Base-by-base conservation (phyloP, 257 asterid genomes). In the Agastache rugosa region DNA sequence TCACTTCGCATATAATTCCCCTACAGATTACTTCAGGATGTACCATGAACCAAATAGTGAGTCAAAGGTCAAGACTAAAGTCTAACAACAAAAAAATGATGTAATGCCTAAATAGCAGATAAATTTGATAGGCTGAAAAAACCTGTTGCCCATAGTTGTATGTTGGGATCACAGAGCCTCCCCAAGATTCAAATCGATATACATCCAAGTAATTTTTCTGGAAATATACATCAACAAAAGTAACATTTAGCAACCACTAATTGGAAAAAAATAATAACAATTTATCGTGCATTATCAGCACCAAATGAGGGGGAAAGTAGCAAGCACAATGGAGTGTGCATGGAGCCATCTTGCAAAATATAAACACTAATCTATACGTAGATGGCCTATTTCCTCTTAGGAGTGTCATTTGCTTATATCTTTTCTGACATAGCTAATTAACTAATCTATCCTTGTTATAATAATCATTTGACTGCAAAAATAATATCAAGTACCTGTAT, bases 151-250 rank as follows among this genome's bases (percentile, higher is more conserved):
- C 93, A 41, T 56, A 69, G 77, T 72, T 80, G 86, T 92, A 94
- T 16, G 90, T 77, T 14, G 99, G 99, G 79, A 94, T 90, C 84
- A 94, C 56, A 23, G 96, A 90, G 80, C 90, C 97, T 64, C 98
- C 97, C 99, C 99, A 94, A 72, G 95, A 76, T 81, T 94, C 99
- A 85, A 84, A 94, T 23, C 86, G 83, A 82, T 94, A 94, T 23
- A 94, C 89, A 66, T 94, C 99, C 90, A 94, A 76, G 89, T 94
- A 94, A 83, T 94, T 94, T 89, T 89, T 94, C 99, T 94, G 93
- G 75, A 60, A 73, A 66, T 50, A 56, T 67, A 41, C 51, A 63
- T 47, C 75, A 78, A 23, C 77, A 74, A 34, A 62, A 77, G 69
- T 58, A 69, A 23, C 61, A 75, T 69, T 67, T 53, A n/a, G 63